These are phyloP conservation scores for Beauveria bassiana DNA, from an alignment of 2,329 filamentous ascomycete genomes.

Conservation along the genomic window DNA sequence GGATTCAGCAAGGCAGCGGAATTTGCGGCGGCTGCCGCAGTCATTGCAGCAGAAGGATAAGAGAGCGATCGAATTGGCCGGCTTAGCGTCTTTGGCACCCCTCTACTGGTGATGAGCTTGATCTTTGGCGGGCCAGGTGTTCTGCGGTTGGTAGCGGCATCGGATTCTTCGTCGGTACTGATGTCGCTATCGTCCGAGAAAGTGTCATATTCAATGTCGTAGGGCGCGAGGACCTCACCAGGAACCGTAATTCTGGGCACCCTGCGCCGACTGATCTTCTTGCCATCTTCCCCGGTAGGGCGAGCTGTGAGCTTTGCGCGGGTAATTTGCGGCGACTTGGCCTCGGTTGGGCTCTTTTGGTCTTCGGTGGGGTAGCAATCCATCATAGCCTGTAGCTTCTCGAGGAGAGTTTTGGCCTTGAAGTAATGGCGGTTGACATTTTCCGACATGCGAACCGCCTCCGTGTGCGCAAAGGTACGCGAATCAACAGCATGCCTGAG, in stretches of 20 bases:
- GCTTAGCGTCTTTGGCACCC: conserved; percentile 37
- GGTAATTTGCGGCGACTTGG: conserved; percentile 46
- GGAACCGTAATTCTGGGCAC: conserved; percentile 57
- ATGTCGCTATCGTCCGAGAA: conserved; percentile 47
- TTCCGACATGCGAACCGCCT: conserved; percentile 55
- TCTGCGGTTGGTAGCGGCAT: conserved; percentile 29
- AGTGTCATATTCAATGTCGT: conserved; percentile 55
- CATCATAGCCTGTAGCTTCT: conserved; percentile 52
- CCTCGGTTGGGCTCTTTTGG: conserved; percentile 41
- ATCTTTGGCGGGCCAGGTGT: conserved; percentile 37
- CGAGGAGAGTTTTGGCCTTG: conserved; percentile 49
- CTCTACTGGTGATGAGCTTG: conserved; percentile 37
- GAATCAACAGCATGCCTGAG: conserved; percentile 47
- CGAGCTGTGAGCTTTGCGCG: conserved; percentile 42
- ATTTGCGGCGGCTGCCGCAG: conserved; percentile 32
- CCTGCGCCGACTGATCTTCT: conserved; percentile 37
- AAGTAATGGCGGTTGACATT: conserved; percentile 56
- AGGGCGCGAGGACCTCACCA: conserved; percentile 57
- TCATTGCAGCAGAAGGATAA: conserved; percentile 28
- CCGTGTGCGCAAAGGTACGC: conserved; percentile 51
- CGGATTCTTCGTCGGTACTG: conserved; percentile 43
- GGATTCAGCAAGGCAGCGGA: conserved; percentile 42
- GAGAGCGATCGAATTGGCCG: conserved; percentile 25
- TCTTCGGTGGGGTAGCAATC: conserved; percentile 52
- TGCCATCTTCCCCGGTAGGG: conserved; percentile 34